These are phyloP conservation scores for Flaveria brownii DNA, from an alignment of 129 eudicot genomes.

Conservation along the genomic window DNA sequence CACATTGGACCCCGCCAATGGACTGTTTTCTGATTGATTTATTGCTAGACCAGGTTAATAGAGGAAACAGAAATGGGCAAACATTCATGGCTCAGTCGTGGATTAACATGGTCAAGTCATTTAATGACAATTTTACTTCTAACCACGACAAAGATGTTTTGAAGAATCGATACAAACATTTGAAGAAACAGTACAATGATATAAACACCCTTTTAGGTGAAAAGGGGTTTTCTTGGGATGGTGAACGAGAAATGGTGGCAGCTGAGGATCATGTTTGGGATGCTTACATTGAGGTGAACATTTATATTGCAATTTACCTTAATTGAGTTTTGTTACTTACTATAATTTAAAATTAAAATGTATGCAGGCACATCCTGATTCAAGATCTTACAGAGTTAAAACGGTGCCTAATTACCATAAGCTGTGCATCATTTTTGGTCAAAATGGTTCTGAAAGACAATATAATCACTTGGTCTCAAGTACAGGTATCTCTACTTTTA, in stretches of 20 bases:
- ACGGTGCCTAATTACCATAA: slow-evolving; percentile 50
- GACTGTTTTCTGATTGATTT: slow-evolving; percentile 49
- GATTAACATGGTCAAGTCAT: slow-evolving; percentile 50
- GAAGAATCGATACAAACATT: slow-evolving; percentile 64
- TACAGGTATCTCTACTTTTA: slow-evolving; percentile 26
- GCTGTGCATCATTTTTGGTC: slow-evolving; percentile 45
- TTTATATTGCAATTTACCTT: not conserved
- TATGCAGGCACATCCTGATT: slow-evolving; percentile 55
- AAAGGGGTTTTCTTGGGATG: slow-evolving; percentile 55
- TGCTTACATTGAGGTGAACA: slow-evolving; percentile 51
- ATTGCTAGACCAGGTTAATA: slow-evolving; percentile 45
- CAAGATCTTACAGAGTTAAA: slow-evolving; percentile 58
- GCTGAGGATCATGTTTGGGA: slow-evolving; percentile 61
- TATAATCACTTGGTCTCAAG: slow-evolving; percentile 39
- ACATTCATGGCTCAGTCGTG: slow-evolving; percentile 58
- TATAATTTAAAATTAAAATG: slow-evolving; percentile 14
- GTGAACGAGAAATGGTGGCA: slow-evolving; percentile 52
- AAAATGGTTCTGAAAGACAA: slow-evolving; percentile 37
- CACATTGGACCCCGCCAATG: slow-evolving; percentile 68
- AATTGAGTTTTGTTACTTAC: slow-evolving; percentile 11
- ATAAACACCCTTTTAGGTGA: slow-evolving; percentile 44
- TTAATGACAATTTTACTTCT: slow-evolving; percentile 46
- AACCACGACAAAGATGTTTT: slow-evolving; percentile 54
- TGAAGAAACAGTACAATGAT: slow-evolving; percentile 54
- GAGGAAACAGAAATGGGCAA: slow-evolving; percentile 55